Base-by-base conservation (phyloP, 2,329 filamentous ascomycete genomes). In the Akanthomyces lecanii region DNA sequence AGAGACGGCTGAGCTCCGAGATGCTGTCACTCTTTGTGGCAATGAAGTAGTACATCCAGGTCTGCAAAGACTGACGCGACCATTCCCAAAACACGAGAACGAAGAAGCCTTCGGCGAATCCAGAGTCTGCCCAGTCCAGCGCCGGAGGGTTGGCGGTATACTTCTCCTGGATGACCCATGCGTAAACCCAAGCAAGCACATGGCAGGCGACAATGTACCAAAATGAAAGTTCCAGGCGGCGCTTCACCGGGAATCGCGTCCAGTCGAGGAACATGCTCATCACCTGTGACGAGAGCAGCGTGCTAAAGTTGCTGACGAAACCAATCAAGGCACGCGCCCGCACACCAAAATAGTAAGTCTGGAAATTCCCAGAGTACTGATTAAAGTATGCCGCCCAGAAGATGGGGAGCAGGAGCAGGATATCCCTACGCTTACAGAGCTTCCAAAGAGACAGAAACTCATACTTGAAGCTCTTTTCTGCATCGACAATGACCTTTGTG, bases 1-100 rank as follows among this genome's bases (percentile, higher is more conserved):
- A 74, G 52, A 77, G 74, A 0, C 77, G 72, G 3, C 74, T 75
- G 16, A 82, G 70, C 65, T 85, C 81, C 0, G 81, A 81, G 63
- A 84, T 83, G 56, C 84, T 83, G 59, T 84, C 79, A 0, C 81
- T 84, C 73, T 79, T 84, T 5, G 78, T 82, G 0, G 81, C 79
- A 1, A 85, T 71, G 21, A 85, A 72, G 66, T 84, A 85, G 65
- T 85, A 85, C 0, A 85, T 73, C 80, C 80, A 84, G 61, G 83
- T 85, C 68, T 85, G 82, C 23, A 83, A 68, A 0, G 79, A 74
- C 67, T 85, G 82, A 2, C 80, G 74, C 2, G 81, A 73, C 65
- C 84, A 83, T 8, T 76, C 74, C 81, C 79, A 82, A 0, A 82
- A 72, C 0, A 81, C 69, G 1, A 81, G 65, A 3, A 81, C 80